phyloP scores from a whole-genome alignment of 2,329 filamentous ascomycete genomes.

The Claviceps purpurea region DNA sequence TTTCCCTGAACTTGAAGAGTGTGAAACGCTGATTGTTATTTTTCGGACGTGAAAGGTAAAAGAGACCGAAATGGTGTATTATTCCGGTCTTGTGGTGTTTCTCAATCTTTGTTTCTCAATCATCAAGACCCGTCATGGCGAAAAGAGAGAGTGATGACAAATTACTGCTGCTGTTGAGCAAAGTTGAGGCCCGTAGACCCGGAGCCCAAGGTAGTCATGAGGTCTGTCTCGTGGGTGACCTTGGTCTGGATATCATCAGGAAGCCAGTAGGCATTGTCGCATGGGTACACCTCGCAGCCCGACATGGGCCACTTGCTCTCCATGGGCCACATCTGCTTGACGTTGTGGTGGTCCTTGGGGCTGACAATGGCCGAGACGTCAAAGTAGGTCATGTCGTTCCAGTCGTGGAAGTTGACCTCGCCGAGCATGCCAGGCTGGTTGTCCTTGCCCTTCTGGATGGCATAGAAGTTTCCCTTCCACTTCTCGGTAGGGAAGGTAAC shows the following conservation, averaged over 20 bases:
- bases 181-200: constrained; percentile 15
- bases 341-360: constrained; percentile 32
- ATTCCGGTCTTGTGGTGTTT: no score
- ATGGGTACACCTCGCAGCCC: constrained; percentile 39
- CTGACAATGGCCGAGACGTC: constrained; percentile 47
- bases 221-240: constrained; percentile 30
- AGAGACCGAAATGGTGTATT: no score
- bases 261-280: constrained; percentile 39
- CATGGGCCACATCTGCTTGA: constrained; percentile 41
- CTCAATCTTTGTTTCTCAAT: no score
- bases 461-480: constrained; percentile 39
- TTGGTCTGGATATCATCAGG: constrained; percentile 44
- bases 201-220: constrained; percentile 37
- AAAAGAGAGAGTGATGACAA: no score
- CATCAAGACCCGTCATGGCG: no score
- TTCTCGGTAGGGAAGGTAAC: constrained; percentile 26
- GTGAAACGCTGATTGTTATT: no score
- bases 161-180: background rate
- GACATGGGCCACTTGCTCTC: constrained; percentile 25
- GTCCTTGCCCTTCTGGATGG: constrained; percentile 29
- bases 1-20: no score
- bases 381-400: constrained; percentile 36
- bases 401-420: constrained; percentile 37
- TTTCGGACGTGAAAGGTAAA: no score
- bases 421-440: constrained; percentile 37